Evolutionary conservation across 140 eudicot species (phyloP), one percentile per base, ranked within the genome.

Genomic region (Ambrosia hybrid): DNA sequence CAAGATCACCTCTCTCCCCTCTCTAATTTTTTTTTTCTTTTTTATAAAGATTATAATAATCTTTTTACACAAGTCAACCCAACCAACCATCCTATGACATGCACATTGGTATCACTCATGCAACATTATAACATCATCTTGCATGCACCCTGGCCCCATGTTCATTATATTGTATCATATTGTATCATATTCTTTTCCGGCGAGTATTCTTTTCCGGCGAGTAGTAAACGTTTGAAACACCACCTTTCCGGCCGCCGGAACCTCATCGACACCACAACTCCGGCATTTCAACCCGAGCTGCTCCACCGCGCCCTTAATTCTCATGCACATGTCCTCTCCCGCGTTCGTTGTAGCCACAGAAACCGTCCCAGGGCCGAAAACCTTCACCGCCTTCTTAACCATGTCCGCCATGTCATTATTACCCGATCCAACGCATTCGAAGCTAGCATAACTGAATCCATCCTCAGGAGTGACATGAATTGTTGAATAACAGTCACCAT

Each of bases 391-490:
- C 64, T 79, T 88, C 73, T 79, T 84, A 68, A 91, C 66, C 71
- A 81, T 75, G 56, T 83, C 89, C 5, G 61, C 71, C 51, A 80
- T 87, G 10, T 84, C 70, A 4, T 4, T 65, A 36, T 65, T 9
- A 9, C 4, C n/a, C 12, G 92, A 80, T 8, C 83, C 93, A 0
- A 88, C 85, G 17, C 92, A 91, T 76, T 91, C 97, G 48, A 82
- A 91, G 68, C 97, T 91, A 0, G 96, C 97, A 39, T 91, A 91
- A 48, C 97, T 91, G 57, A 85, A 91, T 7, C 96, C 97, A 1
- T 91, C 96, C 67, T 88, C 97, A 21, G 97, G 97, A 4, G 97
- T 91, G 34, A 91, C 97, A 58, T 91, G 97, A 56, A 91, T 89
- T 0, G 97, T 91, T 0, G 97, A 91, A 68, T 91, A 91, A 51